phyloP scores from a whole-genome alignment of 805 yeast genomes.

The Kodamaea laetipori region DNA sequence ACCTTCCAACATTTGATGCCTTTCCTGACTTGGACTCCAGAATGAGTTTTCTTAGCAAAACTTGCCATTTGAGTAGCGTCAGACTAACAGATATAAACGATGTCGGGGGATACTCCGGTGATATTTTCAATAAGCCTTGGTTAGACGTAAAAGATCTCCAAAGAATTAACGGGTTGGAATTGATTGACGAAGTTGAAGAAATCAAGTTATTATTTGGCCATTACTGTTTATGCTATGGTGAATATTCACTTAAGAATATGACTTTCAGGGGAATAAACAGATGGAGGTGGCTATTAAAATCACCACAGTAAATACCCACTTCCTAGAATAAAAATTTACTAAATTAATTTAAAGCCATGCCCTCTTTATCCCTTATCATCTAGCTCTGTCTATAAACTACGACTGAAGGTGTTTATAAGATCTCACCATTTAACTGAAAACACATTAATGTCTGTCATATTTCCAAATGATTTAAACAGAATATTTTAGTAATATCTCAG shows the following conservation, averaged over 20 bases:
- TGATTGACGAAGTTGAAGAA: slow-evolving; percentile 78
- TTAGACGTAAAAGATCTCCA: slow-evolving; percentile 38
- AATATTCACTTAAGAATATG: slow-evolving; percentile 10
- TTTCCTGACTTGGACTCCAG: slow-evolving; percentile 48
- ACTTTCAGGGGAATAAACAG: slow-evolving; percentile 11
- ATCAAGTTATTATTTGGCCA: slow-evolving; percentile 61
- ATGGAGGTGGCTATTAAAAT: slow-evolving; percentile 12
- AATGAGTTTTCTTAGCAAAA: slow-evolving; percentile 22
- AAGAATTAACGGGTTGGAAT: slow-evolving; percentile 56
- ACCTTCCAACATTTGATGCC: slow-evolving; percentile 55
- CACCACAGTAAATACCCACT: too few relatives aligned
- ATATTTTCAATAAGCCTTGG: slow-evolving; percentile 41
- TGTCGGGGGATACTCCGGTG: slow-evolving; percentile 39
- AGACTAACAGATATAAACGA: slow-evolving; percentile 50
- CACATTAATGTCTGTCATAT: too few relatives aligned
- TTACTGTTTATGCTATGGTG: slow-evolving; percentile 50
- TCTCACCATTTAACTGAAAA: too few relatives aligned
- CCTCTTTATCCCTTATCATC: too few relatives aligned
- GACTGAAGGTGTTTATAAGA: too few relatives aligned
- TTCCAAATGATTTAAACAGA: too few relatives aligned
- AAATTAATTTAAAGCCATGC: too few relatives aligned
- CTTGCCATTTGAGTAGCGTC: slow-evolving; percentile 30
- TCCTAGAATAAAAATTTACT: too few relatives aligned
- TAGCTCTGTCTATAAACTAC: too few relatives aligned
- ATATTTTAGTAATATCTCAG: too few relatives aligned